Evolutionary conservation across 2,329 filamentous ascomycete species (phyloP).

Genomic region (Penicillium sp.): DNA sequence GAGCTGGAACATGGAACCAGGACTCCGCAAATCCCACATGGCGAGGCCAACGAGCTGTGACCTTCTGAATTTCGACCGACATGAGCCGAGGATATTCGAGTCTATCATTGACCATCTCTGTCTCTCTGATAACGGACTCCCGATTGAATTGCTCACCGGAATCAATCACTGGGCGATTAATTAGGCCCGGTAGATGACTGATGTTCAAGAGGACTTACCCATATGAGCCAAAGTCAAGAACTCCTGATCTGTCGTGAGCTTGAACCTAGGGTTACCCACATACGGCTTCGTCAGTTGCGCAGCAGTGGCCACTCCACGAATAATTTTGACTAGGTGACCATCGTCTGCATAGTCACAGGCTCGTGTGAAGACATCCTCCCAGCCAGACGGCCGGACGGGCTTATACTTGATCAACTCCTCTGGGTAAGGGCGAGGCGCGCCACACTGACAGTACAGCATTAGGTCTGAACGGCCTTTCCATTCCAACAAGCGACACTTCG

Average conservation of each 20-base stretch:
- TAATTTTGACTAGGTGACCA: slow-evolving; percentile 16
- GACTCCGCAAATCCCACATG: slow-evolving; percentile 18
- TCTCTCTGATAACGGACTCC: slow-evolving; percentile 9
- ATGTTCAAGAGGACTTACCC: background rate
- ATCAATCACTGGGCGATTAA: background rate
- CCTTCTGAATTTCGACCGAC: slow-evolving; percentile 14
- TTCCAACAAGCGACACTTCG: slow-evolving; percentile 17
- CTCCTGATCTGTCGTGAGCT: background rate
- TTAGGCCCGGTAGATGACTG: background rate
- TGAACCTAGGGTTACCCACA: background rate
- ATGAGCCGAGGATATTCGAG: slow-evolving; percentile 12
- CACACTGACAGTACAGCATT: slow-evolving; percentile 15
- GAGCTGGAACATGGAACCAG: slow-evolving; percentile 18
- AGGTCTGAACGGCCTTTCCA: slow-evolving; percentile 19
- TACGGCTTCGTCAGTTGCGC: slow-evolving; percentile 4
- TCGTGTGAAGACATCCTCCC: background rate
- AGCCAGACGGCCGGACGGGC: background rate
- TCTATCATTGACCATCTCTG: slow-evolving; percentile 9
- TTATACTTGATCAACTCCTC: slow-evolving; percentile 1
- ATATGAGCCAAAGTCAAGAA: background rate
- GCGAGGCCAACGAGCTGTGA: slow-evolving; percentile 18
- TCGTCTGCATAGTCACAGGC: slow-evolving; percentile 19
- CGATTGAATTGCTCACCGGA: slow-evolving; percentile 14
- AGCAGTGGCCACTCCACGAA: slow-evolving; percentile 14
- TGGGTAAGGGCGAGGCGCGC: slow-evolving; percentile 3